Conservation (phyloP, 2,329 filamentous ascomycete species). For the Fusarium drepaniforme region DNA sequence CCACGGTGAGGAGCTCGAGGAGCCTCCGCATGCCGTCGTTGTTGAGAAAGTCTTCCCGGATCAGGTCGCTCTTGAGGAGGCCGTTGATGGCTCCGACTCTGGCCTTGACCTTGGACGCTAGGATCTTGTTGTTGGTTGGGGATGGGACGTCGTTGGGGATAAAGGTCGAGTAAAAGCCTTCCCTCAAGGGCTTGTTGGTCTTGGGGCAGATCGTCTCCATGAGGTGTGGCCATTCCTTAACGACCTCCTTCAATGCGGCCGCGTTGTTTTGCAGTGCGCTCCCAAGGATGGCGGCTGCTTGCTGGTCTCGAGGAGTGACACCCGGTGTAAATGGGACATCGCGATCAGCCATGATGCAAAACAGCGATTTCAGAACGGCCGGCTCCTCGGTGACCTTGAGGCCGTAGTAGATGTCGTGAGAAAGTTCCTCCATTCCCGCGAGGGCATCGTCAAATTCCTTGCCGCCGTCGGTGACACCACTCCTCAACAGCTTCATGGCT, state of each 20-base stretch:
- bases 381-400: slow-evolving; percentile 70
- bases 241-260: slow-evolving; percentile 66
- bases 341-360: slow-evolving; percentile 64
- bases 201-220: slow-evolving; percentile 53
- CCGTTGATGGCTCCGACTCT: slow-evolving; percentile 66
- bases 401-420: slow-evolving; percentile 79
- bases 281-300: slow-evolving; percentile 69
- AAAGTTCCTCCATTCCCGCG: slow-evolving; percentile 70
- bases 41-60: slow-evolving; percentile 68
- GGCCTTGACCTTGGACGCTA: slow-evolving; percentile 49
- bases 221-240: slow-evolving; percentile 59
- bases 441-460: slow-evolving; percentile 63
- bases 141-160: slow-evolving; percentile 45
- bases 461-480: slow-evolving; percentile 47
- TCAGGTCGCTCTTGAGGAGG: slow-evolving; percentile 65
- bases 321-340: slow-evolving; percentile 41
- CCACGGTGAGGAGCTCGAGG: slow-evolving; percentile 63
- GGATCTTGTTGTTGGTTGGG: slow-evolving; percentile 38
- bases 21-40: slow-evolving; percentile 66
- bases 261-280: slow-evolving; percentile 75
- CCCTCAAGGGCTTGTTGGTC: slow-evolving; percentile 46
- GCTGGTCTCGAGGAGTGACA: slow-evolving; percentile 57
- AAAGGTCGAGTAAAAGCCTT: slow-evolving; percentile 57
- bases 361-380: slow-evolving; percentile 64
- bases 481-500: slow-evolving; percentile 64